phyloP scores from a whole-genome alignment of 2,329 filamentous ascomycete genomes.

The Cercospora citrullina region DNA sequence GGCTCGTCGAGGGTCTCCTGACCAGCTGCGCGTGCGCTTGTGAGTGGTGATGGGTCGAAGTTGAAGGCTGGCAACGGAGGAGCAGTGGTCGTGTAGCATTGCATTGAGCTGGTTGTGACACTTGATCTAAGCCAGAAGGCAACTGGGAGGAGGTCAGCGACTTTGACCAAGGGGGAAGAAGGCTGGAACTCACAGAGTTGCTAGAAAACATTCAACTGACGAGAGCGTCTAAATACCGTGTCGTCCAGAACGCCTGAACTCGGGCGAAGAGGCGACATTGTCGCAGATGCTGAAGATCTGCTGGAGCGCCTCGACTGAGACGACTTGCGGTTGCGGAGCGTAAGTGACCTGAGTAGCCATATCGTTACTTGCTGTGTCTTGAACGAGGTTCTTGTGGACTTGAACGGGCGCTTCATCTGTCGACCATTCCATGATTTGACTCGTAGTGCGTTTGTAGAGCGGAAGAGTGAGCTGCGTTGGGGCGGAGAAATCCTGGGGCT shows the following conservation, averaged over 20 bases:
- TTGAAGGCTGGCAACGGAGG: neutral
- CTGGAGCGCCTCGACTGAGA: constrained; percentile 13
- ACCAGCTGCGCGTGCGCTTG: neutral
- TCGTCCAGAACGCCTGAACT: neutral
- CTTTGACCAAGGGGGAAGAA: neutral
- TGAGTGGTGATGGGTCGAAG: neutral
- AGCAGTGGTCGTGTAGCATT: too few species aligned
- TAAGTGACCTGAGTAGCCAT: constrained; percentile 25
- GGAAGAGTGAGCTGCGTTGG: neutral
- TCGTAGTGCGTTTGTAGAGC: neutral
- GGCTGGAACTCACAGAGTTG: neutral
- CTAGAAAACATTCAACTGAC: neutral
- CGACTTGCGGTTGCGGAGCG: constrained; percentile 6
- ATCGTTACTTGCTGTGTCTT: constrained; percentile 20
- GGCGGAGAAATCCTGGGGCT: neutral
- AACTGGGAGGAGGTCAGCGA: neutral
- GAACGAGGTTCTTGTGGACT: neutral
- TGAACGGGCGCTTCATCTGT: neutral
- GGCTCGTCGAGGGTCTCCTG: neutral
- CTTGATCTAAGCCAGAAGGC: neutral
- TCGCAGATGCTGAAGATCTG: constrained; percentile 21
- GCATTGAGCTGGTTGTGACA: neutral
- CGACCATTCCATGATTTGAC: neutral
- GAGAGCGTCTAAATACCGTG: neutral
- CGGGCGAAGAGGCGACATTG: constrained; percentile 4